Percentiles rank a stretch among this genome's conserved stretches.
phyloP scores from a whole-genome alignment of 305 asterid genomes.

The Galium porrigens region DNA sequence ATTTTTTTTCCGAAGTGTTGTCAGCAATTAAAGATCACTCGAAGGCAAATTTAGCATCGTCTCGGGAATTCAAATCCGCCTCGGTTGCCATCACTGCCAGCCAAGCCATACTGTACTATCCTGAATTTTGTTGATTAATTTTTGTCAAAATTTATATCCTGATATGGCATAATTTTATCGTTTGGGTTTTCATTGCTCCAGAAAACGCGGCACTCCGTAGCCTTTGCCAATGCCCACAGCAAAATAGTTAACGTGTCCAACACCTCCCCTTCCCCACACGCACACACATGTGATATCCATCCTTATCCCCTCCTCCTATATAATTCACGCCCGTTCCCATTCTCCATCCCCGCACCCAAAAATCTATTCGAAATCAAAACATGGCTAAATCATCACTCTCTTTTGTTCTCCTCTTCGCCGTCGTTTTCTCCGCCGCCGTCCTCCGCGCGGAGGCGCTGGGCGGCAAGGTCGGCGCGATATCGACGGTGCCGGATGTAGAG shows the following conservation, averaged over 20 bases:
- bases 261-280: background rate
- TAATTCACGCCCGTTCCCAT: background rate
- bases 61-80: background rate
- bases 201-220: conserved; percentile 27
- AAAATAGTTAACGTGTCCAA: conserved; percentile 22
- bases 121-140: background rate
- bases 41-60: no score
- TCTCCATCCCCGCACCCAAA: background rate
- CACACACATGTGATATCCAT: background rate
- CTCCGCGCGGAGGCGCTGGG: conserved; percentile 13
- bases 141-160: no score
- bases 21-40: no score
- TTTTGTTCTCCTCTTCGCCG: conserved; percentile 8
- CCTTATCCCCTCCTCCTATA: background rate
- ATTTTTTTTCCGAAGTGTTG: no score
- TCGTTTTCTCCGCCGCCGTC: background rate
- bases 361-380: background rate
- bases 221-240: conserved; percentile 17
- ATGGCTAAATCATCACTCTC: conserved; percentile 17
- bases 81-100: background rate
- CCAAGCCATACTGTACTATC: background rate
- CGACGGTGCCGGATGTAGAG: conserved; percentile 23
- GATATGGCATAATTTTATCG: background rate
- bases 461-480: conserved; percentile 20
- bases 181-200: background rate